Conservation (phyloP, 108 stramenopile genomes). For the Pseudonitzschia pungens region DNA sequence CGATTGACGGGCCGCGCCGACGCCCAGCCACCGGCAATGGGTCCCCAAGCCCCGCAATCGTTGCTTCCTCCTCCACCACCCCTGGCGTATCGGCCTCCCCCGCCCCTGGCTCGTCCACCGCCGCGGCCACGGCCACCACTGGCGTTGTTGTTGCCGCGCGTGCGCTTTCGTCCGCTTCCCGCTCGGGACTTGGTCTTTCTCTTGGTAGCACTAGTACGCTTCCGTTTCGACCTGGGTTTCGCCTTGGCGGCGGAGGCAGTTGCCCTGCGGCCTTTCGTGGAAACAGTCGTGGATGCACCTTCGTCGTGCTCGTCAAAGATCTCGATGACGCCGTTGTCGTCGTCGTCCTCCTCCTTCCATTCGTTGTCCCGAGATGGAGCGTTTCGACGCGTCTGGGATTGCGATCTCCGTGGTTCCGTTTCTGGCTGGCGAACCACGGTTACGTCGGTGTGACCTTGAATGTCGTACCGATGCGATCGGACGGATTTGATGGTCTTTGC, state of each 20-base stretch:
- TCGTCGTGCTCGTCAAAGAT: not conserved
- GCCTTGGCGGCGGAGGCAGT: slow-evolving; percentile 5
- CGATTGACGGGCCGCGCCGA: slow-evolving; percentile 4
- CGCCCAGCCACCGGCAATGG: slow-evolving; percentile 17
- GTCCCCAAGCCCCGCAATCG: slow-evolving; percentile 16
- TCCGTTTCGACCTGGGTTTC: slow-evolving; percentile 12
- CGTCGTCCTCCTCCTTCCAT: slow-evolving; percentile 1
- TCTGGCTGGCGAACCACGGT: not conserved
- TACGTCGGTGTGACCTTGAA: not conserved
- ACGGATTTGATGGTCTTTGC: slow-evolving; percentile 5
- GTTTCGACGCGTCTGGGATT: not conserved
- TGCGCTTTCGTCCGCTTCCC: not conserved
- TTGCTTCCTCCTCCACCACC: not conserved
- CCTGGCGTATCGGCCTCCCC: not conserved
- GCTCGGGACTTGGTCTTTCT: not conserved
- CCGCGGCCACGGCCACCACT: not conserved
- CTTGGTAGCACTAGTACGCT: not conserved
- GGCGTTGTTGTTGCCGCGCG: not conserved
- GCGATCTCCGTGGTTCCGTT: not conserved
- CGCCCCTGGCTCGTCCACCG: not conserved
- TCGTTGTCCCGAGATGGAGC: not conserved
- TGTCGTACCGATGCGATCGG: slow-evolving; percentile 2
- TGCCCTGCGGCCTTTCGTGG: not conserved
- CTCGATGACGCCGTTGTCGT: not conserved
- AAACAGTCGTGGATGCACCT: not conserved